A percentile compares a stretch with the other conserved stretches of the same genome.
Evolutionary conservation across 2,329 filamentous ascomycete species (phyloP).

Genomic region (Scortechinia acanthostroma): DNA sequence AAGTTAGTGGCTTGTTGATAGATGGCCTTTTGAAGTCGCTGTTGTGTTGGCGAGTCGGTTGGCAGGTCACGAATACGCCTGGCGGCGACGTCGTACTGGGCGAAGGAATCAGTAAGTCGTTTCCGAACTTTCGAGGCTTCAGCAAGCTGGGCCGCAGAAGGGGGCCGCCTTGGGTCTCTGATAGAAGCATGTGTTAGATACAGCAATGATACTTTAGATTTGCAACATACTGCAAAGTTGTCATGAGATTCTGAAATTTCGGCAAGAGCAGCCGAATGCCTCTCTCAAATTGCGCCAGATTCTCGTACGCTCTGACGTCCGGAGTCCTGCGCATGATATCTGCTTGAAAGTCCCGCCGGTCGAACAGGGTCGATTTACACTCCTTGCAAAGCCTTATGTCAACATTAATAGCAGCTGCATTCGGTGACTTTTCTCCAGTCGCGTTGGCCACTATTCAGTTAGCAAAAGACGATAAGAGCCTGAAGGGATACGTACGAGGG

Average conservation of each 20-base stretch:
- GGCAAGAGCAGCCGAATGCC: conserved; percentile 64
- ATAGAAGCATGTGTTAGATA: conserved; percentile 14
- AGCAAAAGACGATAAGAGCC: background rate
- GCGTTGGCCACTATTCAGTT: background rate
- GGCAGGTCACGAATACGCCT: conserved; percentile 62
- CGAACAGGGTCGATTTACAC: conserved; percentile 51
- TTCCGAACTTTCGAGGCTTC: conserved; percentile 68
- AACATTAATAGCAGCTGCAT: background rate
- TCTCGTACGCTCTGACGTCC: conserved; percentile 59
- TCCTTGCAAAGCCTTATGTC: conserved; percentile 1
- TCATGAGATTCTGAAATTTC: conserved; percentile 61
- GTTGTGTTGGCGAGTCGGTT: conserved; percentile 54
- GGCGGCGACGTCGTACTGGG: conserved; percentile 64
- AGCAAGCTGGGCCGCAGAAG: conserved; percentile 40
- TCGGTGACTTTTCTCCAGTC: background rate
- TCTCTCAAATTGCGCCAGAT: conserved; percentile 63
- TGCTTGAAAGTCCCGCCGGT: conserved; percentile 57
- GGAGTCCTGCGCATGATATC: conserved; percentile 48
- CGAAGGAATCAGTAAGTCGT: conserved; percentile 65
- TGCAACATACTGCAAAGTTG: conserved; percentile 42
- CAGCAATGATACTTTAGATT: background rate
- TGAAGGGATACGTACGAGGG: background rate
- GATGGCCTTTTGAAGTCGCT: conserved; percentile 59
- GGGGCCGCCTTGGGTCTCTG: conserved; percentile 44
- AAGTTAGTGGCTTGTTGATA: conserved; percentile 65